Evolutionary conservation across 1,284 basidiomycete species (phyloP).

Genomic region (Ustilago hordei): DNA sequence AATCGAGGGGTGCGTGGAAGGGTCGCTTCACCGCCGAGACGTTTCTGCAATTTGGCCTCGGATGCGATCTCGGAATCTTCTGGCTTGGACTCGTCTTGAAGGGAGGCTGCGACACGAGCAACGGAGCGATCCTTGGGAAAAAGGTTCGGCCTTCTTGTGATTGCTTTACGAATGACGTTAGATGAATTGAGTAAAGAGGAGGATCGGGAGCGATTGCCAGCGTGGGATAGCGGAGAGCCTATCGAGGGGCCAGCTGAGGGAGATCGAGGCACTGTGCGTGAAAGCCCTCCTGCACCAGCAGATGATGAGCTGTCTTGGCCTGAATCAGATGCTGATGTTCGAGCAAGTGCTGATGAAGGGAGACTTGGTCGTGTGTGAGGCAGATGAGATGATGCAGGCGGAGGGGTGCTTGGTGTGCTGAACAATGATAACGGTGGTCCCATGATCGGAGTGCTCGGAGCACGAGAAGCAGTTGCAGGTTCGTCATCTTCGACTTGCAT

Average conservation of each 20-base stretch:
- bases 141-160: conserved; percentile 41
- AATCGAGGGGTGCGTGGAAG: conserved; percentile 45
- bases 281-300: conserved; percentile 17
- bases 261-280: conserved; percentile 18
- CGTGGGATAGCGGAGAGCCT: conserved; percentile 26
- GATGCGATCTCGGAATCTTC: conserved; percentile 64
- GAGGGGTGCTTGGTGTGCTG: conserved; percentile 33
- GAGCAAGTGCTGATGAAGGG: conserved; percentile 20
- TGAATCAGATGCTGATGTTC: conserved; percentile 44
- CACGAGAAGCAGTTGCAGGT: conserved; percentile 10
- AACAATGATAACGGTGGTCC: conserved; percentile 36
- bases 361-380: conserved; percentile 5
- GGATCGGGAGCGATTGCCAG: conserved; percentile 27
- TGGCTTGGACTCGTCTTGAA: conserved; percentile 61
- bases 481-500: conserved; percentile 42
- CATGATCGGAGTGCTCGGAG: conserved; percentile 34
- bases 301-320: conserved; percentile 52
- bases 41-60: conserved; percentile 64
- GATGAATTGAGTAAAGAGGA: conserved; percentile 29
- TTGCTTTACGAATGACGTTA: conserved; percentile 43
- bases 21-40: conserved; percentile 45
- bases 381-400: conserved; percentile 21
- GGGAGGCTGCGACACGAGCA: conserved; percentile 60
- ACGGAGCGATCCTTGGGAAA: conserved; percentile 54
- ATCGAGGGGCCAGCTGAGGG: conserved; percentile 23